Evolutionary conservation across 2,329 filamentous ascomycete species (phyloP), one percentile per base, ranked within the genome.

Genomic region (Pestalotiopsis sp.): DNA sequence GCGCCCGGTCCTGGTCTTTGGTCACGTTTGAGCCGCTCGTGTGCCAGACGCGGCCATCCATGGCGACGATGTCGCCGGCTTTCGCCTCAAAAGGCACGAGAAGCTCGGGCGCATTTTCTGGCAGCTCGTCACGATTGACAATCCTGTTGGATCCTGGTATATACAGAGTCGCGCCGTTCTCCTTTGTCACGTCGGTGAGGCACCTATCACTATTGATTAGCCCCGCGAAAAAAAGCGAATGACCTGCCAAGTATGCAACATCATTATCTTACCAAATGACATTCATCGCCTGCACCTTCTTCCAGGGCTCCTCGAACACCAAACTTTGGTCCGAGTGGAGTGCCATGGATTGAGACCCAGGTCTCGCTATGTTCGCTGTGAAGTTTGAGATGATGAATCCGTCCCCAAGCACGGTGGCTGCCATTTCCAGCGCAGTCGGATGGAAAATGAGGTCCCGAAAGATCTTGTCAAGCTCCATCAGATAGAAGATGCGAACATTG

Each of bases 21-120:
- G 77, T 78, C 20, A 77, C 71, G 60, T 80, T 80, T 41, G 68
- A 65, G n/a, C 78, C 78, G 9, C 69, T 73, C 2, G 77, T 80
- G 45, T 80, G 78, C 78, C 78, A 80, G 1, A 80, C 71, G 1
- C 75, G 70, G 0, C 78, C 77, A 31, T 78, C 76, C 76, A 80
- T 78, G 45, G 77, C 70, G 52, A 80, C 69, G 11, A 79, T 75
- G 57, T 75, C 74, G 3, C 78, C 78, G 3, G 76, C 76, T 61
- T 76, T 76, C 7, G 72, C 78, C 66, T 78, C 76, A 23, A 79
- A 78, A 1, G 77, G 77, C 9, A 71, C 67, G 6, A 79, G 73
- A 14, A 75, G 67, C 31, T 75, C 68, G 0, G 73, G 73, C 1
- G 76, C 78, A 41, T 79, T 71, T 49, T 62, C 31, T 2, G 73